Evolutionary conservation across 2,329 filamentous ascomycete species (phyloP).

Genomic region (Tolypocladium sp.): DNA sequence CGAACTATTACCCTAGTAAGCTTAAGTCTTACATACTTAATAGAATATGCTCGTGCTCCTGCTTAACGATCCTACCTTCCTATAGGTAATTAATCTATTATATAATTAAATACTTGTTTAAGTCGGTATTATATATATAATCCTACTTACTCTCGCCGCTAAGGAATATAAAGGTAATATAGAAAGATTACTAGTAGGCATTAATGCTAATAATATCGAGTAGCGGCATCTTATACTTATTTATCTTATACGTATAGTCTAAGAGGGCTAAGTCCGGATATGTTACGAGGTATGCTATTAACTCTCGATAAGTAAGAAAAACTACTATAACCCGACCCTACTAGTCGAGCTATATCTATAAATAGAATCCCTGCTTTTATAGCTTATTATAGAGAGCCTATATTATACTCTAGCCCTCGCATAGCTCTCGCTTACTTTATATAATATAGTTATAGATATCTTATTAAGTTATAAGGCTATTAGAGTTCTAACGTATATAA

Average conservation of each 20-base stretch:
- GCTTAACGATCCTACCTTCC: too few relatives aligned
- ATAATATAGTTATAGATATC: conserved; percentile 14
- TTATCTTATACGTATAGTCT: conserved; percentile 15
- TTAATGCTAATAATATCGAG: conserved; percentile 13
- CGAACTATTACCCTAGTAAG: too few relatives aligned
- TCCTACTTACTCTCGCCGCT: conserved; percentile 8
- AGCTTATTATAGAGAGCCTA: conserved; percentile 10
- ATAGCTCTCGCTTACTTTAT: conserved; percentile 4
- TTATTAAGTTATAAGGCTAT: conserved; percentile 8
- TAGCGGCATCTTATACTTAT: conserved; percentile 12
- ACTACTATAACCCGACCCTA: conserved; percentile 8
- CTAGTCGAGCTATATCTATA: conserved; percentile 7
- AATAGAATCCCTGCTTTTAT: conserved; percentile 10
- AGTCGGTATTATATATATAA: too few relatives aligned
- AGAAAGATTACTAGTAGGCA: conserved; percentile 11
- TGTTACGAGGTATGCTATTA: conserved; percentile 9
- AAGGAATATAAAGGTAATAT: conserved; percentile 13
- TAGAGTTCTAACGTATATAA: conserved; percentile 5
- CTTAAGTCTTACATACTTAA: too few relatives aligned
- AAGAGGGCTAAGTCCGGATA: conserved; percentile 11
- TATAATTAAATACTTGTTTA: too few relatives aligned
- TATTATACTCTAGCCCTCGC: conserved; percentile 9
- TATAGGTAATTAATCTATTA: too few relatives aligned
- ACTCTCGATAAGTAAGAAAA: conserved; percentile 13
- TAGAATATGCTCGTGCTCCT: too few relatives aligned